Conservation (phyloP, 2,329 filamentous ascomycete genomes). For the Trichoderma semiorbis region DNA sequence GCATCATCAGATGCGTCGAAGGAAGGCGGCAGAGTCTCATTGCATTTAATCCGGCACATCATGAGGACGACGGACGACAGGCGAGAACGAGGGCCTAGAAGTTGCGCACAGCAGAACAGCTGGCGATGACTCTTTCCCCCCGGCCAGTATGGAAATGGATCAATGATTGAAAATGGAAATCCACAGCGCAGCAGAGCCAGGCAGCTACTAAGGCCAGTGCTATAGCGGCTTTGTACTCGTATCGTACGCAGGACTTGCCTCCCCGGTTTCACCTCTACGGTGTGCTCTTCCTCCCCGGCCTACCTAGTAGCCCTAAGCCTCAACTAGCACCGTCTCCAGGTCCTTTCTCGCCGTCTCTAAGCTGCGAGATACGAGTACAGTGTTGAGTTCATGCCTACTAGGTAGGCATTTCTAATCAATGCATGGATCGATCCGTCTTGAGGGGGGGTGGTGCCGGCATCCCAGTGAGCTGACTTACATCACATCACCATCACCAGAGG, state of each 20-base stretch:
- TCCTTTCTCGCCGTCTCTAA: background rate
- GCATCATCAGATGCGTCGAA: background rate
- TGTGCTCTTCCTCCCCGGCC: background rate
- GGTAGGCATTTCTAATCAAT: background rate
- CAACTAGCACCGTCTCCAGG: background rate
- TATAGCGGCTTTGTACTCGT: background rate
- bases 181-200: background rate
- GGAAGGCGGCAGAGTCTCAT: conserved; percentile 1
- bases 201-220: background rate
- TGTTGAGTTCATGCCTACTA: background rate
- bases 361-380: background rate
- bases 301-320: background rate
- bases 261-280: background rate
- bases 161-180: background rate
- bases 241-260: background rate
- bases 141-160: background rate
- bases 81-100: background rate
- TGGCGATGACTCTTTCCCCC: background rate
- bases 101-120: background rate
- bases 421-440: background rate
- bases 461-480: conserved; percentile 6
- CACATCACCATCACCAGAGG: conserved; percentile 9
- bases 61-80: background rate
- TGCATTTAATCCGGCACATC: background rate
- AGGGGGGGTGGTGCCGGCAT: background rate